Percentiles rank a stretch among this genome's conserved stretches.
phyloP scores from a whole-genome alignment of 1,139 yeast species.

The Suhomyces panamericanus region DNA sequence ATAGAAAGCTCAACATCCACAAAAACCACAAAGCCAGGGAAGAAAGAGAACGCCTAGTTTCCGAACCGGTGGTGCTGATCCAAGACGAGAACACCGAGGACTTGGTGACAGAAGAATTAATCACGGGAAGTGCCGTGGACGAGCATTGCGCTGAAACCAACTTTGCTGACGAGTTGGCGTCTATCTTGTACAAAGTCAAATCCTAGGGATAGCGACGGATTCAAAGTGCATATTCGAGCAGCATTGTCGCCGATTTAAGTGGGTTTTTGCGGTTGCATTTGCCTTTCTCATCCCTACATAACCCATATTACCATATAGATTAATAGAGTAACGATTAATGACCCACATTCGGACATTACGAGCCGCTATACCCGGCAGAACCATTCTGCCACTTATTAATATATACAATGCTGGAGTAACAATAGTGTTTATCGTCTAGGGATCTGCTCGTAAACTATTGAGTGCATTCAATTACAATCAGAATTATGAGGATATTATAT shows the following conservation, averaged over 20 bases:
- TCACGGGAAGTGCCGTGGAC: slow-evolving; percentile 10
- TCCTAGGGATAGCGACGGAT: not conserved
- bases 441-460: no score
- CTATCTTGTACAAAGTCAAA: slow-evolving; percentile 16
- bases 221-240: no score
- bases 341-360: not conserved
- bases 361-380: not conserved
- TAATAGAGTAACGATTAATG: slow-evolving; percentile 8
- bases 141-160: slow-evolving; percentile 14
- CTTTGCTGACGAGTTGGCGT: slow-evolving; percentile 23
- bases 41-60: slow-evolving; percentile 22
- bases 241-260: no score
- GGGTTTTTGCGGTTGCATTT: not conserved
- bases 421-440: no score
- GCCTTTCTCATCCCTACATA: not conserved
- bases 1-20: slow-evolving; percentile 28
- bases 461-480: no score
- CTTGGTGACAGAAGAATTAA: slow-evolving; percentile 24
- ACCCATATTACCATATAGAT: slow-evolving; percentile 1
- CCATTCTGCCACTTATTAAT: not conserved
- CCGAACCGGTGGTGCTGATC: slow-evolving; percentile 24
- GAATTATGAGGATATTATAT: no score
- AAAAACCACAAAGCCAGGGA: slow-evolving; percentile 25
- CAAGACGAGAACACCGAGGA: slow-evolving; percentile 20
- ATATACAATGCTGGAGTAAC: no score